phyloP scores from a whole-genome alignment of 805 yeast genomes.

The Saturnispora besseyi region DNA sequence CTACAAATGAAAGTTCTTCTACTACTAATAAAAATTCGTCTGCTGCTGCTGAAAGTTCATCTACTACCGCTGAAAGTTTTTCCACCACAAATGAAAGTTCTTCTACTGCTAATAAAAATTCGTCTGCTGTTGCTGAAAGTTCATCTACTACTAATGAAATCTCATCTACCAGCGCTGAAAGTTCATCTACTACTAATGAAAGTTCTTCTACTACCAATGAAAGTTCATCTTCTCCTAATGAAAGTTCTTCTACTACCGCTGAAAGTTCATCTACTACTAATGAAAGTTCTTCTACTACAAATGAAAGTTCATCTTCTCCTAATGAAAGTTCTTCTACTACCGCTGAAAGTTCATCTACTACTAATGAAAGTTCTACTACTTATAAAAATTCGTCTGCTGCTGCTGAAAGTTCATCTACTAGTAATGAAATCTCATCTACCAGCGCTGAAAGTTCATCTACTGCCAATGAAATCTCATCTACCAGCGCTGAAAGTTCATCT shows the following conservation, averaged over 20 bases:
- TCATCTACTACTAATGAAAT: not conserved
- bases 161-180: not conserved
- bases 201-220: conserved; percentile 4
- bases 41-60: conserved; percentile 7
- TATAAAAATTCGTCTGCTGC: conserved; percentile 7
- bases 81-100: too few relatives aligned
- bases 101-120: not conserved
- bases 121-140: conserved; percentile 2
- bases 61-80: not conserved
- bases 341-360: not conserved
- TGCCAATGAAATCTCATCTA: not conserved
- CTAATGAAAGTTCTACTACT: conserved; percentile 1
- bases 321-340: conserved; percentile 1
- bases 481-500: not conserved
- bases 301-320: conserved; percentile 6
- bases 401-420: conserved; percentile 6
- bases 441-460: not conserved
- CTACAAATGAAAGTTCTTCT: conserved; percentile 4
- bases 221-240: too few relatives aligned
- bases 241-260: not conserved
- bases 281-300: not conserved
- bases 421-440: conserved; percentile 1
- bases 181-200: conserved; percentile 4
- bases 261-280: not conserved
- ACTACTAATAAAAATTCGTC: conserved; percentile 5